phyloP scores from a whole-genome alignment of 352 stramenopile genomes.

The Globisporangium acanthophoron region DNA sequence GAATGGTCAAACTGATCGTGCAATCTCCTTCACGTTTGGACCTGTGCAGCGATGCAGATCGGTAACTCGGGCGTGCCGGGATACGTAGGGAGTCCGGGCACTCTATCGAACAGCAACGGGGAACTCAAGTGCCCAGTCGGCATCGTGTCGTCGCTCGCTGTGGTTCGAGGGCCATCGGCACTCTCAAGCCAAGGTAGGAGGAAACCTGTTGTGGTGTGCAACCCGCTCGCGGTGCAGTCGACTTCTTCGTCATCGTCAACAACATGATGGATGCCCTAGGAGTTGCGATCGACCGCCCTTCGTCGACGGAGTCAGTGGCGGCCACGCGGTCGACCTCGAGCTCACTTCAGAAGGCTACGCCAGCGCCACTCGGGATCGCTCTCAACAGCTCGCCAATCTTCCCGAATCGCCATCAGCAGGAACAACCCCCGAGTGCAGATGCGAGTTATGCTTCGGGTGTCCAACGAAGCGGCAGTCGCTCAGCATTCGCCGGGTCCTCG shows the following conservation, averaged over 20 bases:
- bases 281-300: not conserved
- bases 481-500: not conserved
- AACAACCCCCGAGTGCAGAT: not conserved
- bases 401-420: not conserved
- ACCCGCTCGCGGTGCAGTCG: constrained; percentile 1
- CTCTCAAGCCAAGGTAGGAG: constrained; percentile 28
- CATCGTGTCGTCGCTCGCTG: constrained; percentile 40
- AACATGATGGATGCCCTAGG: not conserved
- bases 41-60: constrained; percentile 6
- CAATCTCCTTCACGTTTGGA: not conserved
- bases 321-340: not conserved
- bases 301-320: not conserved
- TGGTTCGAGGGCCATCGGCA: constrained; percentile 27
- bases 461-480: not conserved
- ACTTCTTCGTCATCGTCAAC: not conserved
- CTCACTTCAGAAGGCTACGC: constrained; percentile 5
- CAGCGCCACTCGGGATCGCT: not conserved
- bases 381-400: not conserved
- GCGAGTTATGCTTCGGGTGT: not conserved
- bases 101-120: not conserved
- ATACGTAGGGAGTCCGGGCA: not conserved
- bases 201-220: constrained; percentile 11
- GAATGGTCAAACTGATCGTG: not conserved
- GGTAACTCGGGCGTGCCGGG: constrained; percentile 1
- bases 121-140: constrained; percentile 26